Conservation (phyloP, 345 rosid species). For the Cardiospermum halicacabum region DNA sequence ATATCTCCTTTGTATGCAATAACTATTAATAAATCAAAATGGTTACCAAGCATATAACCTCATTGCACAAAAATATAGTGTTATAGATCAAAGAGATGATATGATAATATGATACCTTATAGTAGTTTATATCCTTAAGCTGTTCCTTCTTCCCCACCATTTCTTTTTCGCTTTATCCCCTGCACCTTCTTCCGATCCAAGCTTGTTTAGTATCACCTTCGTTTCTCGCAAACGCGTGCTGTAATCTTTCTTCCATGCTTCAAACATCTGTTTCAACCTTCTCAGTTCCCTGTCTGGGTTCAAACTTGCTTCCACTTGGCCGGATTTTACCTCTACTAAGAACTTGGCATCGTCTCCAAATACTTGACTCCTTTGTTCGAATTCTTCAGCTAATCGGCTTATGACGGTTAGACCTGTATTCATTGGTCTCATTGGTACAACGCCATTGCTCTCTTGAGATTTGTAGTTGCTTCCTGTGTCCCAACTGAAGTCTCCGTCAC, state of each 20-base stretch:
- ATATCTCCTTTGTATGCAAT: conserved; percentile 10
- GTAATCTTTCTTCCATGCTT: conserved; percentile 96
- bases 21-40: neutral
- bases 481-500: conserved; percentile 69
- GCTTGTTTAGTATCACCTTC: conserved; percentile 75
- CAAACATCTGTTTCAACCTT: conserved; percentile 92
- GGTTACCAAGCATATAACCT: neutral
- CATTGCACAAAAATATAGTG: conserved; percentile 14
- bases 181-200: conserved; percentile 75
- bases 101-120: no score
- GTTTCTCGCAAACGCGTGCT: conserved; percentile 79
- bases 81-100: no score
- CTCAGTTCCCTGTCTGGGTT: conserved; percentile 83
- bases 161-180: conserved; percentile 71
- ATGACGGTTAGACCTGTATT: conserved; percentile 83
- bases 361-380: conserved; percentile 93
- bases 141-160: conserved; percentile 98
- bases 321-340: conserved; percentile 94
- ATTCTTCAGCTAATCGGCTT: conserved; percentile 86
- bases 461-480: conserved; percentile 55
- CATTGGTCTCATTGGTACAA: conserved; percentile 77
- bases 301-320: conserved; percentile 92
- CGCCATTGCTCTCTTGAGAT: conserved; percentile 64
- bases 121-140: conserved; percentile 57
- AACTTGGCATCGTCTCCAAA: conserved; percentile 96